Base-by-base conservation (phyloP, 192 early-diverging fungal species). In the Backusella parvicylindrica region DNA sequence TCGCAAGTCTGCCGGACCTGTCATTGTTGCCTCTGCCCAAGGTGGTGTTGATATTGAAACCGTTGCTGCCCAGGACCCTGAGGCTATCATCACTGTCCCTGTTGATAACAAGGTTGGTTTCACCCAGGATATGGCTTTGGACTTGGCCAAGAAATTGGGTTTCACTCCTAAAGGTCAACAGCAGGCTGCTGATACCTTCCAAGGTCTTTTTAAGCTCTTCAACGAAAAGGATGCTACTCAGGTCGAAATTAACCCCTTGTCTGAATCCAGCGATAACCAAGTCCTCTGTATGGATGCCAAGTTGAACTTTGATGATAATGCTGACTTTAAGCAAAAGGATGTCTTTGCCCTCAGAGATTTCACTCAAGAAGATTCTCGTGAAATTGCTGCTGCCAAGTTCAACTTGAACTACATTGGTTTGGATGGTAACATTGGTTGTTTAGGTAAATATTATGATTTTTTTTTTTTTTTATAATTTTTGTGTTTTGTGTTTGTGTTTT, bases 401-500 rank as follows among this genome's bases (percentile, higher is more conserved):
- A 92, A 99, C 83, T 89, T 99, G 74, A 98, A 99, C 91, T 99
- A 99, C 89, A 98, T 99, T 91, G 98, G 98, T 73, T 87, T 99
- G 41, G 96, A 99, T 74, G 98, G 98, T 76, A 94, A 87, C 81
- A 98, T 99, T 81, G 98, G 97, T 74, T 99, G 98, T 83, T 89
- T 99, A 31, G 91, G 91, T 92, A 83, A 72, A 74, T 76, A 15
- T 26, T 60, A 60, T 21, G 12, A 28, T 11, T 35, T 0, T 13
- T 35, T 37, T 60, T 11, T 35, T 0, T 13, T 35, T 37, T 7
- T 35, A n/a, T 8, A 36, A 18, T 11, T 23, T 9, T 16, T 18
- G 33, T 66, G 13, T 33, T 30, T 65, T 82, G 26, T 16, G 7
- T 26, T 21, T 28, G 8, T 56, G 7, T 56, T 2, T 56, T 70